Base-by-base conservation (phyloP, 345 rosid species). In the Citrus trifoliata region DNA sequence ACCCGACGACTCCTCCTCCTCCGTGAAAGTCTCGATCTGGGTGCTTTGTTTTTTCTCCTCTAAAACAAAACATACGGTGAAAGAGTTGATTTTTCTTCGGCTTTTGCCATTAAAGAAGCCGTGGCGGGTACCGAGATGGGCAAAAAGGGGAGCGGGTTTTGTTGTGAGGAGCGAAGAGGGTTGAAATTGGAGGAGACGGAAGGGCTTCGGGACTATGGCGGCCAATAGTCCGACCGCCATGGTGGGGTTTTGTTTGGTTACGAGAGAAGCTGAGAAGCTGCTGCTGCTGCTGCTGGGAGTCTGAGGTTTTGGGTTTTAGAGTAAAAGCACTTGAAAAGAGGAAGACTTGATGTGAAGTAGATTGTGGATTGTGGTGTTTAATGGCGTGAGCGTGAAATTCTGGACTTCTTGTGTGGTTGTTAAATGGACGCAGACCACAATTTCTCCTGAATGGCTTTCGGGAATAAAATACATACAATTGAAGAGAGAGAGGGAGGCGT, bases 201-300 rank as follows among this genome's bases (percentile, higher is more conserved):
- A 71, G 28, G 90, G 88, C 58, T 82, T 88, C 67, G 87, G 74
- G 70, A 87, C 66, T 4, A 89, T 37, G 77, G 92, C 75, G 79
- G 89, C 83, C 74, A 85, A 84, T 46, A 88, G 84, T 8, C 92
- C 91, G 7, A 88, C 92, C 84, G 93, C 98, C 98, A 96, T 95
- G 58, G 80, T 22, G 18, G 51, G 51, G 51, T 18, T 18, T 53
- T 75, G 72, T 46, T 21, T 75, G 58, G 48, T 30, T 33, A 35
- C 2, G 3, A 35, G 10, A 65, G 42, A n/a, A 4, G 60, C 70
- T n/a, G n/a, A n/a, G n/a, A n/a, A n/a, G n/a, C n/a, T n/a, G n/a
- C n/a, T 1, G 55, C 71, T 55, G 8, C 10, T 37, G 46, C 46
- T 2, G 46, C 46, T 40, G 14, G 48, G 48, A 42, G 3, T 42